Conservation (phyloP, 1,284 basidiomycete genomes). For the Cryptococcus jaspeensis region DNA sequence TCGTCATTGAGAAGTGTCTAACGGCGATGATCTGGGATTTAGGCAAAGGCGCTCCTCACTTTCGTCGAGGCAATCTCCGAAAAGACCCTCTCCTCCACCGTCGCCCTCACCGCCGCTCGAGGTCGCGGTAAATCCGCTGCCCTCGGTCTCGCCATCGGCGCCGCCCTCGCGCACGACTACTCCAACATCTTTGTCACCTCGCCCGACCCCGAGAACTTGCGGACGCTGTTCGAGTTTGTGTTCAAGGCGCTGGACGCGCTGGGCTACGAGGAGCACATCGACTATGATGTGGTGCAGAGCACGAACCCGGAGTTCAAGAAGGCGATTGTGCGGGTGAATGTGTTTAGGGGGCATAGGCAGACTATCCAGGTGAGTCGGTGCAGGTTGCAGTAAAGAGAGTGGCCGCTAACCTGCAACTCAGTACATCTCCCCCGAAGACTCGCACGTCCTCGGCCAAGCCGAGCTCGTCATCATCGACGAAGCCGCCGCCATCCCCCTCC, state of each 20-base stretch:
- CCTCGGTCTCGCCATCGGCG: constrained; percentile 88
- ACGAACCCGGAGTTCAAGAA: constrained; percentile 94
- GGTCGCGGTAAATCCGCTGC: constrained; percentile 97
- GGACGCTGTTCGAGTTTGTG: constrained; percentile 96
- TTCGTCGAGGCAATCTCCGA: constrained; percentile 90
- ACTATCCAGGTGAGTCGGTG: constrained; percentile 82
- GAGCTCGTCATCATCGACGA: constrained; percentile 98
- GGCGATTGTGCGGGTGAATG: constrained; percentile 92
- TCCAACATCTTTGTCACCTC: constrained; percentile 98
- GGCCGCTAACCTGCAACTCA: constrained; percentile 42
- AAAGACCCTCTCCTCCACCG: constrained; percentile 91
- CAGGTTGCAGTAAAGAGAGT: constrained; percentile 5
- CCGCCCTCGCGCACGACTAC: constrained; percentile 91
- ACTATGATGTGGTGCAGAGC: constrained; percentile 93
- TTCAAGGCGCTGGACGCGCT: constrained; percentile 95
- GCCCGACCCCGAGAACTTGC: constrained; percentile 95
- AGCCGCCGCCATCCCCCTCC: constrained; percentile 95
- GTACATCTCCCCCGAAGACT: constrained; percentile 98
- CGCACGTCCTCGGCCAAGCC: constrained; percentile 94
- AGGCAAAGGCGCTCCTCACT: constrained; percentile 80
- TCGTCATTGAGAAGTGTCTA: not conserved
- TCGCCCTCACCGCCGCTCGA: constrained; percentile 89
- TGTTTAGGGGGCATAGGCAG: constrained; percentile 89
- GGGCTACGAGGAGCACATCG: constrained; percentile 95
- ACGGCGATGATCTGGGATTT: not conserved